A percentile compares a stretch with the other conserved stretches of the same genome.
phyloP scores from a whole-genome alignment of 2,329 filamentous ascomycete species.

The Cercospora berteroae region DNA sequence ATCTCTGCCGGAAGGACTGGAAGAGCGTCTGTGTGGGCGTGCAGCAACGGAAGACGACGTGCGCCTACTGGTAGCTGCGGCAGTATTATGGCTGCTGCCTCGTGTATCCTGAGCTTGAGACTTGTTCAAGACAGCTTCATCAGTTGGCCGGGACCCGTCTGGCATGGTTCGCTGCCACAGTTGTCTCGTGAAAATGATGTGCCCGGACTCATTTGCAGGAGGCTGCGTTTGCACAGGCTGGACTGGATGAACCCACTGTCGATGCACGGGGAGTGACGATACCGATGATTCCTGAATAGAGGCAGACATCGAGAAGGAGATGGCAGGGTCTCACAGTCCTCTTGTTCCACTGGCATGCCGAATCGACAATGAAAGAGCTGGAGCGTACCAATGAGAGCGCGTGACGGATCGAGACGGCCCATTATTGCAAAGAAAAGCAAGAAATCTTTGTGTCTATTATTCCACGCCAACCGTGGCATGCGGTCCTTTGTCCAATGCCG shows the following conservation, averaged over 20 bases:
- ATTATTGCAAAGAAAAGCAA: conserved; percentile 31
- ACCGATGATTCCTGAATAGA: conserved; percentile 27
- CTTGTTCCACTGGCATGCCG: conserved; percentile 36
- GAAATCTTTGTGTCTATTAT: conserved; percentile 38
- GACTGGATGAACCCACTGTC: conserved; percentile 18
- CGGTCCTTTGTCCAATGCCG: conserved; percentile 37
- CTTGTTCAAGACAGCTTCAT: conserved; percentile 34
- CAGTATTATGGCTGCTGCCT: conserved; percentile 25
- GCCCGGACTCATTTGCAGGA: conserved; percentile 30
- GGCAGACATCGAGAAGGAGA: conserved; percentile 35
- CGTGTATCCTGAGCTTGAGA: conserved; percentile 33
- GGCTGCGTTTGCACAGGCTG: conserved; percentile 29
- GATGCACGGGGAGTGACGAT: conserved; percentile 20
- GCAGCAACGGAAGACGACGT: conserved; percentile 34
- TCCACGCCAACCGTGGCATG: conserved; percentile 34
- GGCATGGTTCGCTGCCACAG: conserved; percentile 41
- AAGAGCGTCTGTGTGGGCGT: conserved; percentile 33
- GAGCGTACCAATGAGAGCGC: conserved; percentile 32
- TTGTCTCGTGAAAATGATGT: conserved; percentile 40
- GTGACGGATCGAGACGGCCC: conserved; percentile 31
- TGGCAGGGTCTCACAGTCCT: conserved; percentile 33
- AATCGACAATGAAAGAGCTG: conserved; percentile 35
- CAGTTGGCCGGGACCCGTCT: conserved; percentile 29
- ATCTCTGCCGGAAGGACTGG: conserved; percentile 29
- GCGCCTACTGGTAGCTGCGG: conserved; percentile 27